Conservation (phyloP, 495 filamentous ascomycete species). For the Aspergillus sparsus region DNA sequence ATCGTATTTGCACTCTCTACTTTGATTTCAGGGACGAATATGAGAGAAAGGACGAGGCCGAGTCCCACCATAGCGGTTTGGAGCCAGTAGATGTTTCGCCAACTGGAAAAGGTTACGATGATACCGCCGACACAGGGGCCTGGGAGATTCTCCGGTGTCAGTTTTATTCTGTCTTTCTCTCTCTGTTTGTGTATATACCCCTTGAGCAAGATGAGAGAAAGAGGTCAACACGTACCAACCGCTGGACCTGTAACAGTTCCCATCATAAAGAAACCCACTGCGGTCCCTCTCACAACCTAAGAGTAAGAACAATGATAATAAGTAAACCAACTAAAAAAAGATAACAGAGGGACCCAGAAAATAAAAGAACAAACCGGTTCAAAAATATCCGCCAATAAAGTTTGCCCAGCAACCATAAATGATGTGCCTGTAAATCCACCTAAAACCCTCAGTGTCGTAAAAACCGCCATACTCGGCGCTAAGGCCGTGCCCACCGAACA, state of each 20-base stretch:
- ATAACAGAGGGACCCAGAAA: neutral
- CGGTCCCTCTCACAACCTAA: conserved; percentile 56
- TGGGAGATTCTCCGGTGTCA: conserved; percentile 11
- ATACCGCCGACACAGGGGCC: conserved; percentile 51
- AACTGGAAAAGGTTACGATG: conserved; percentile 57
- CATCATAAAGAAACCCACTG: conserved; percentile 55
- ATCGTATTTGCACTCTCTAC: conserved; percentile 8
- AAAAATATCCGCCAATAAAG: conserved; percentile 50
- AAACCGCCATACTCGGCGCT: conserved; percentile 38
- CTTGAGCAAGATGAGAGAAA: neutral
- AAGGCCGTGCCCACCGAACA: conserved; percentile 40
- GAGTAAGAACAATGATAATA: neutral
- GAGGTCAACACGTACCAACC: conserved; percentile 44
- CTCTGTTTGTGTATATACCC: neutral
- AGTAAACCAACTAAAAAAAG: conserved; percentile 1
- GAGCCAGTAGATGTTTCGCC: conserved; percentile 62
- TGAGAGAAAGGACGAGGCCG: conserved; percentile 37
- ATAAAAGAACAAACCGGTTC: conserved; percentile 38
- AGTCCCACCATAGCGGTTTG: conserved; percentile 53
- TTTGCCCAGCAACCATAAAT: conserved; percentile 52
- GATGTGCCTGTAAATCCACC: conserved; percentile 46
- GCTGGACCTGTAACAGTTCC: conserved; percentile 58
- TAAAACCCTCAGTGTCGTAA: conserved; percentile 44
- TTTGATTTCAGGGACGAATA: conserved; percentile 44
- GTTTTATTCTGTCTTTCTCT: conserved; percentile 2